Conservation (phyloP, 2,329 filamentous ascomycete genomes). For the Celoporthe dispersa region DNA sequence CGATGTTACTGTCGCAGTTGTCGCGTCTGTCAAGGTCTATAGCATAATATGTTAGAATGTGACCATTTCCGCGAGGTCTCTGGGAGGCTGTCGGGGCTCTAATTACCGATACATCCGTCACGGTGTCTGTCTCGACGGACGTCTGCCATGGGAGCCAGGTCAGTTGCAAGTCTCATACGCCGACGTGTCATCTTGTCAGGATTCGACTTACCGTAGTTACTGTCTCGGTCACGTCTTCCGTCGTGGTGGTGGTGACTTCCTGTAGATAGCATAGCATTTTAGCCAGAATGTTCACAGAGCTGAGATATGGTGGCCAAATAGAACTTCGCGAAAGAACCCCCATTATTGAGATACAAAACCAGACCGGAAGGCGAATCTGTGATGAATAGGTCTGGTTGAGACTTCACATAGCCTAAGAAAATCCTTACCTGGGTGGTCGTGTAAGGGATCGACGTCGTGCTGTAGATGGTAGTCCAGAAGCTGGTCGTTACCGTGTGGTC, state of each 20-base stretch:
- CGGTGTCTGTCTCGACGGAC: neutral
- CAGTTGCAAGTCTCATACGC: neutral
- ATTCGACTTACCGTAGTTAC: neutral
- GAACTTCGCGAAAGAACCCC: too few relatives aligned
- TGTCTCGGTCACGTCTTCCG: neutral
- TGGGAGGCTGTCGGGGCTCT: neutral
- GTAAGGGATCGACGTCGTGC: conserved; percentile 1
- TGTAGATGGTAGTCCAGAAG: conserved; percentile 10
- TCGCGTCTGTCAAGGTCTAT: neutral
- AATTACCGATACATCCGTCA: neutral
- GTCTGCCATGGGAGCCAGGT: neutral
- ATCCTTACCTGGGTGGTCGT: neutral
- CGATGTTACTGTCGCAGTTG: conserved; percentile 3
- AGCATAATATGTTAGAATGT: neutral
- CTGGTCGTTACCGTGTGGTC: neutral
- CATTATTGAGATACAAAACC: too few relatives aligned
- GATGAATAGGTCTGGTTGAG: too few relatives aligned
- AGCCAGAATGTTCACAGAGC: neutral
- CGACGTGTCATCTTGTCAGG: neutral
- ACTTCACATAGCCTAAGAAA: too few relatives aligned
- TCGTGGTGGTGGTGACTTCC: neutral
- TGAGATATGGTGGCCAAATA: neutral
- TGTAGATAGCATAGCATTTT: neutral
- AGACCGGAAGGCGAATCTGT: too few relatives aligned
- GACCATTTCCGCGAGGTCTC: neutral